Evolutionary conservation across 768 basidiomycete species (phyloP).

Genomic region (Kwoniella sp.): DNA sequence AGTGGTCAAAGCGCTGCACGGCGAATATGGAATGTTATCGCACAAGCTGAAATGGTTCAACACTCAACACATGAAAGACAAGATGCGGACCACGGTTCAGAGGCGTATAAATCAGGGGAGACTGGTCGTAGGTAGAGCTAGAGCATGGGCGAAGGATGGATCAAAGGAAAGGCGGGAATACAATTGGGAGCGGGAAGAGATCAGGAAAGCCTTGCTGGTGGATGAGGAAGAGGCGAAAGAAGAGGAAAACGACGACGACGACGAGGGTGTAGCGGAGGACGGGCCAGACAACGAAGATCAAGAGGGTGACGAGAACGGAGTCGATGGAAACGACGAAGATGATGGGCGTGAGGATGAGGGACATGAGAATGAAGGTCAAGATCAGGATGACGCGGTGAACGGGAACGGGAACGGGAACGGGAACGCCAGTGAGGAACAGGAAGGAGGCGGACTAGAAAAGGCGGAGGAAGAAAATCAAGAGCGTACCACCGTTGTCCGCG

Average conservation of each 20-base stretch:
- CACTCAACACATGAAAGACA: conserved; percentile 51
- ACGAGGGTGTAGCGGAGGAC: conserved; percentile 1
- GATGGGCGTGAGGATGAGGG: too few species aligned
- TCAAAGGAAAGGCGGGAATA: conserved; percentile 17
- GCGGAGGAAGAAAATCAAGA: too few species aligned
- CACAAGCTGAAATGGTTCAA: conserved; percentile 32
- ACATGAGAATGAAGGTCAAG: too few species aligned
- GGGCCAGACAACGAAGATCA: conserved; percentile 1
- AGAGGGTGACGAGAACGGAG: conserved; percentile 5
- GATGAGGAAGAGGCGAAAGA: conserved; percentile 7
- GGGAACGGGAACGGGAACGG: too few species aligned
- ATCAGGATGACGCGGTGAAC: too few species aligned
- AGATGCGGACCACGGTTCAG: conserved; percentile 39
- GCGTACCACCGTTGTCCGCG: too few species aligned
- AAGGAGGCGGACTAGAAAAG: too few species aligned
- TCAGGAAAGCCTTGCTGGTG: background rate
- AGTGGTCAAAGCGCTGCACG: conserved; percentile 40
- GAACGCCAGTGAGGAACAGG: too few species aligned
- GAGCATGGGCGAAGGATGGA: conserved; percentile 28
- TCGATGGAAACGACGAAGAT: background rate
- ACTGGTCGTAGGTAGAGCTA: conserved; percentile 32
- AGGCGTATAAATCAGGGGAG: conserved; percentile 24
- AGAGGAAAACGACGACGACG: conserved; percentile 15
- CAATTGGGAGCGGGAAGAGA: conserved; percentile 24
- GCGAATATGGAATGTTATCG: conserved; percentile 31